Evolutionary conservation across 2,329 filamentous ascomycete species (phyloP).

Genomic region (Fusarium sp.): DNA sequence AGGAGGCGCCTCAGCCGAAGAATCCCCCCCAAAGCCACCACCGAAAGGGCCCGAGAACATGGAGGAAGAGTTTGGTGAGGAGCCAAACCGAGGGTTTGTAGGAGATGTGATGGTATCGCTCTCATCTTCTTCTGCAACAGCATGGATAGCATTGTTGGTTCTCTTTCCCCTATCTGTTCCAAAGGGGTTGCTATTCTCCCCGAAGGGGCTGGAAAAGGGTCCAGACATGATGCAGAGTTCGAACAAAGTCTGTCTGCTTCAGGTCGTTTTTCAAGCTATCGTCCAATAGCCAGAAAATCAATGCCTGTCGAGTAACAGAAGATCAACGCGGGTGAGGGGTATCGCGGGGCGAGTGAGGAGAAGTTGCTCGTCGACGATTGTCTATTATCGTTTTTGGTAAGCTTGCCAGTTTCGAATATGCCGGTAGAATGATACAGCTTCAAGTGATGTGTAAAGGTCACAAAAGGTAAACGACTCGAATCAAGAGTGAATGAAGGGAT

Average conservation of each 20-base stretch:
- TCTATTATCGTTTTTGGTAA: constrained; percentile 73
- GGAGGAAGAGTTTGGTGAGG: constrained; percentile 51
- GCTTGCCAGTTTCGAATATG: constrained; percentile 58
- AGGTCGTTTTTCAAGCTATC: constrained; percentile 11
- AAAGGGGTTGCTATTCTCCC: constrained; percentile 62
- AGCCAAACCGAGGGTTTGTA: constrained; percentile 71
- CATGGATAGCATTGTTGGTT: constrained; percentile 56
- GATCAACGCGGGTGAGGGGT: constrained; percentile 77
- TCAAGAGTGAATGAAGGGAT: background rate
- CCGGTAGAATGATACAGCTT: background rate
- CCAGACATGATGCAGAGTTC: constrained; percentile 71
- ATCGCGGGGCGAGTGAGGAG: constrained; percentile 70
- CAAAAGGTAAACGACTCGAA: background rate
- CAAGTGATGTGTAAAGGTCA: background rate
- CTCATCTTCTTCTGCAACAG: constrained; percentile 86
- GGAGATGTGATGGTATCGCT: constrained; percentile 81
- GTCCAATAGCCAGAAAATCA: constrained; percentile 17
- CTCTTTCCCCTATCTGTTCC: constrained; percentile 41
- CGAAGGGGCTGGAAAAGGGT: constrained; percentile 81
- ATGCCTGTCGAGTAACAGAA: constrained; percentile 72
- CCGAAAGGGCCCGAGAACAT: constrained; percentile 66
- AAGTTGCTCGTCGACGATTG: constrained; percentile 69
- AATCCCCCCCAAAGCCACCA: constrained; percentile 57
- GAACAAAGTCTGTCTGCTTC: background rate
- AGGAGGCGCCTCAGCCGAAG: constrained; percentile 60